Conservation (phyloP, 129 eudicot genomes). For the Artemisia argyi region DNA sequence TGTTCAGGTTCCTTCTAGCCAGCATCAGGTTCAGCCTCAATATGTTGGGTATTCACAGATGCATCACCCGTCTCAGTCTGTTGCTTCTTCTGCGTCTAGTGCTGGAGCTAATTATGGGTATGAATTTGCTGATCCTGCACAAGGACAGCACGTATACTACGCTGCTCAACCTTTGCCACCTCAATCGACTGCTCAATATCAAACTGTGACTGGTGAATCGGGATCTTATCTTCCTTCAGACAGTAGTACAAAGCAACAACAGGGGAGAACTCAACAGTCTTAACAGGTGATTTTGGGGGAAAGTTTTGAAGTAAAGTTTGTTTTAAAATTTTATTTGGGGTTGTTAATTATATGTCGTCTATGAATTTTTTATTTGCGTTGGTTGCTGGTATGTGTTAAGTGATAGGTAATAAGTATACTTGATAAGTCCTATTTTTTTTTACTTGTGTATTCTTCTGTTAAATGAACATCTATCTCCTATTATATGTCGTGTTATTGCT, state of each 20-base stretch:
- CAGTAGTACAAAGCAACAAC: conserved; percentile 53
- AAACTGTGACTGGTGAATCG: conserved; percentile 60
- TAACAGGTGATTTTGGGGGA: conserved; percentile 38
- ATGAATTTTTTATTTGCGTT: conserved; percentile 35
- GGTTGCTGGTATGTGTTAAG: conserved; percentile 60
- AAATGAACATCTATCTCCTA: conserved; percentile 13
- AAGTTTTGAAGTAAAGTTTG: conserved; percentile 57
- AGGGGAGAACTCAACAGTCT: conserved; percentile 52
- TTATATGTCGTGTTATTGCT: background rate
- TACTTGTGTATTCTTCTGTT: conserved; percentile 37
- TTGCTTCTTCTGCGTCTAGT: conserved; percentile 47
- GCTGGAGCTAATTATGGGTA: conserved; percentile 55
- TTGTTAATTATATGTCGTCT: conserved; percentile 31
- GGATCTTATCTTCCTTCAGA: conserved; percentile 62
- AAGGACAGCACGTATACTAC: conserved; percentile 66
- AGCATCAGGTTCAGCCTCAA: conserved; percentile 57
- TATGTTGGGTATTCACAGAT: conserved; percentile 66
- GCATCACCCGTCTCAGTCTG: conserved; percentile 68
- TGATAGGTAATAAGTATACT: conserved; percentile 55
- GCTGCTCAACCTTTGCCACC: conserved; percentile 59
- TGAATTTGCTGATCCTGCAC: conserved; percentile 71
- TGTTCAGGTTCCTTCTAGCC: conserved; percentile 63
- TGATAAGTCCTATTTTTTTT: conserved; percentile 6
- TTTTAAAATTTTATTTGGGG: conserved; percentile 32
- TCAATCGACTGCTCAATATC: conserved; percentile 73